Evolutionary conservation across 306 rosid species (phyloP).

Genomic region (Acacia crassicarpa): DNA sequence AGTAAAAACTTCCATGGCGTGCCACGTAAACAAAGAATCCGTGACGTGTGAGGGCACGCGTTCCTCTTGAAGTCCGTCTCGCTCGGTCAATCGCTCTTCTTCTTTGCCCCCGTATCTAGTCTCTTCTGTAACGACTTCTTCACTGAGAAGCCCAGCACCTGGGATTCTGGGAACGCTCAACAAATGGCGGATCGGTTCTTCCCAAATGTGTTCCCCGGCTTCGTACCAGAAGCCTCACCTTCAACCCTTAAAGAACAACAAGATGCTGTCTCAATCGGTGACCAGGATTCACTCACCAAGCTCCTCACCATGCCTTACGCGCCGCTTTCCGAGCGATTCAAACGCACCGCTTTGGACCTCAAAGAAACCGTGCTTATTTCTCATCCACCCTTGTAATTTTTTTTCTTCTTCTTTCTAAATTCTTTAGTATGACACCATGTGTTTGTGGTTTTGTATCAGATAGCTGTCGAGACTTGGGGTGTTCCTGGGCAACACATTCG

Average conservation of each 20-base stretch:
- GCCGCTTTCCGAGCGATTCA: conserved; percentile 57
- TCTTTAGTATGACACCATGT: conserved; percentile 21
- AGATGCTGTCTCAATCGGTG: conserved; percentile 31
- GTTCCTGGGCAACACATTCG: conserved; percentile 40
- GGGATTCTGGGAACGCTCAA: not conserved
- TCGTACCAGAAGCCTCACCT: conserved; percentile 51
- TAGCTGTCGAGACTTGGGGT: conserved; percentile 60
- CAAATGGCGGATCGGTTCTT: conserved; percentile 68
- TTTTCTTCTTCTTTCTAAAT: not conserved
- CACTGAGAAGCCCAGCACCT: not conserved
- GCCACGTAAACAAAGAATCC: not conserved
- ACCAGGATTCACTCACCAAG: conserved; percentile 44
- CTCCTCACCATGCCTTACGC: conserved; percentile 64
- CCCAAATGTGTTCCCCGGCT: conserved; percentile 60
- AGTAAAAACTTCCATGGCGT: not conserved
- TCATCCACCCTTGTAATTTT: not conserved
- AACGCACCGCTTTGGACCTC: conserved; percentile 78
- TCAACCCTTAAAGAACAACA: conserved; percentile 33
- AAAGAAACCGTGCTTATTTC: conserved; percentile 58
- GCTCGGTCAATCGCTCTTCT: not conserved
- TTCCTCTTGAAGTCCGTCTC: not conserved
- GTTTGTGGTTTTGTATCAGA: conserved; percentile 57
- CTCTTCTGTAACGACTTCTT: not conserved
- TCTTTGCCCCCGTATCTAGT: not conserved
- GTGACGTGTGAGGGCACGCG: not conserved